phyloP scores from a whole-genome alignment of 345 rosid species.

The Populus ilicifolia region DNA sequence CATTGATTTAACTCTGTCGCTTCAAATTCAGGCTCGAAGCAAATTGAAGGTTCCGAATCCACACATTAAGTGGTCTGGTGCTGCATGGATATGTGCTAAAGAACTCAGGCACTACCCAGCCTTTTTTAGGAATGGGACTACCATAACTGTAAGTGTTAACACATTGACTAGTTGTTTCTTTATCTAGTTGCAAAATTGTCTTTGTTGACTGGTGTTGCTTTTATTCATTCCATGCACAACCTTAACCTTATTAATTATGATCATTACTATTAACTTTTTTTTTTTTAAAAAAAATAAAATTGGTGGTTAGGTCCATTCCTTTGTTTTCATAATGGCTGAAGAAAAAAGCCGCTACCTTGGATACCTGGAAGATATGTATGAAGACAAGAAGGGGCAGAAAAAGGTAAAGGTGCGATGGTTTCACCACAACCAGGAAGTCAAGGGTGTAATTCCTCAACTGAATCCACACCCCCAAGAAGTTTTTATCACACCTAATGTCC shows the following conservation, averaged over 20 bases:
- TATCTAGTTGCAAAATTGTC: not conserved
- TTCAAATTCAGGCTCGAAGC: not conserved
- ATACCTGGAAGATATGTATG: slow-evolving; percentile 96
- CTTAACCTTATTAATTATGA: slow-evolving; percentile 6
- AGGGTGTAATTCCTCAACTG: slow-evolving; percentile 61
- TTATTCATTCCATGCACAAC: not conserved
- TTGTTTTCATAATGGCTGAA: slow-evolving; percentile 91
- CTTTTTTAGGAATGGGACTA: slow-evolving; percentile 79
- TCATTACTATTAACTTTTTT: slow-evolving; percentile 13
- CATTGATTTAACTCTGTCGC: not conserved
- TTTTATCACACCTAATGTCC: slow-evolving; percentile 84
- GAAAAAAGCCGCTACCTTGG: slow-evolving; percentile 77
- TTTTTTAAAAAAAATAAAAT: not conserved
- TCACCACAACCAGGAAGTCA: slow-evolving; percentile 85
- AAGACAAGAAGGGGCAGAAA: slow-evolving; percentile 88
- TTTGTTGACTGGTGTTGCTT: not conserved
- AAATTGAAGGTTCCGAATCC: slow-evolving; percentile 54
- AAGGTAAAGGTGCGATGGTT: slow-evolving; percentile 98
- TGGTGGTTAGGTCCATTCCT: slow-evolving; percentile 61
- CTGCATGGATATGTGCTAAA: slow-evolving; percentile 83
- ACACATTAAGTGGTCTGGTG: slow-evolving; percentile 84
- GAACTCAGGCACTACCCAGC: slow-evolving; percentile 88
- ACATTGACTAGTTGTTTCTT: not conserved
- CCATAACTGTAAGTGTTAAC: slow-evolving; percentile 56
- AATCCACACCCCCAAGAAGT: slow-evolving; percentile 87